Evolutionary conservation across 352 stramenopile genomes (phyloP).

Genomic region (Globisporangium mamillatum): DNA sequence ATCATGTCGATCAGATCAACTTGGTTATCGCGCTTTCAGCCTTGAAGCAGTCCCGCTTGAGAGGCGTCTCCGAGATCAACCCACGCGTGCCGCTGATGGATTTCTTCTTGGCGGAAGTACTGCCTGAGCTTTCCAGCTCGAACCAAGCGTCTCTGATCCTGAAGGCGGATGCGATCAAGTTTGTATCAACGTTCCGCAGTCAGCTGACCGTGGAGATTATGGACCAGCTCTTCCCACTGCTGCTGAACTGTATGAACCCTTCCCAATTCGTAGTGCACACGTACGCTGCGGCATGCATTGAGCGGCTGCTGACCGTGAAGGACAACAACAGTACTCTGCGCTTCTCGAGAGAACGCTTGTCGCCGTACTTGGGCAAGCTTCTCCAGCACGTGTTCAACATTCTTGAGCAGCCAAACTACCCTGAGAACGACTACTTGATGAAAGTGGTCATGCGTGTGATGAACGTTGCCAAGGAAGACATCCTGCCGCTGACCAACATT

Average conservation of each 20-base stretch:
- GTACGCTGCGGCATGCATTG: slow-evolving; percentile 95
- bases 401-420: slow-evolving; percentile 90
- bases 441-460: slow-evolving; percentile 97
- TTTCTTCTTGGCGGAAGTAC: slow-evolving; percentile 93
- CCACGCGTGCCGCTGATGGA: slow-evolving; percentile 94
- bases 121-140: slow-evolving; percentile 90
- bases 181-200: slow-evolving; percentile 97
- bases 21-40: slow-evolving; percentile 96
- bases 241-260: slow-evolving; percentile 87
- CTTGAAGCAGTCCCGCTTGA: slow-evolving; percentile 89
- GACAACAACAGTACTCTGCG: slow-evolving; percentile 59
- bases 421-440: slow-evolving; percentile 99
- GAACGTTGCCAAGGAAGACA: slow-evolving; percentile 91
- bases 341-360: slow-evolving; percentile 84
- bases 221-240: slow-evolving; percentile 89
- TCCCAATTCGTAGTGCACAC: slow-evolving; percentile 96
- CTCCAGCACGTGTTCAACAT: slow-evolving; percentile 96
- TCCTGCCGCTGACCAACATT: slow-evolving; percentile 90
- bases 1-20: slow-evolving; percentile 60
- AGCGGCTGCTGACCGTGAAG: slow-evolving; percentile 96
- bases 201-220: slow-evolving; percentile 94
- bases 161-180: slow-evolving; percentile 98
- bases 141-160: slow-evolving; percentile 90
- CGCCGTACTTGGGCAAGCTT: slow-evolving; percentile 90
- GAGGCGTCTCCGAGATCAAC: slow-evolving; percentile 96